Evolutionary conservation across 768 basidiomycete genomes (phyloP), one percentile per base, ranked within the genome.

Genomic region (Mycena alexandri): DNA sequence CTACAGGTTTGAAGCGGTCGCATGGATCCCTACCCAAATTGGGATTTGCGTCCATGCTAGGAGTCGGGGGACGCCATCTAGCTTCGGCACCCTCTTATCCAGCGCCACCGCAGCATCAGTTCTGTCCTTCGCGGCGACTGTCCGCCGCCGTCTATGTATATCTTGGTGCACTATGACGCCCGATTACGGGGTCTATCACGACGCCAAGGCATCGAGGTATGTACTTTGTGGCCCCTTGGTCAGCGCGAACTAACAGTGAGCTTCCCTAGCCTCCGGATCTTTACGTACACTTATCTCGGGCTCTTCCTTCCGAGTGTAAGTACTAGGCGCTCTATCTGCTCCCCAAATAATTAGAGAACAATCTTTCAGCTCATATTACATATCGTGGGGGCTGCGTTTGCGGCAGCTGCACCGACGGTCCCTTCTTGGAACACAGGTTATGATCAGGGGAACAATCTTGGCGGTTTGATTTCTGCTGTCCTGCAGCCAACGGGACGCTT

Each of bases 351-450:
- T 52, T 41, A 38, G 22, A 43, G 29, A 6, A 29, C 6, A 29
- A 82, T 80, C 68, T 82, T 52, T 54, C 78, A 71, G 79, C 84
- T 70, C 79, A 85, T 75, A 21, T 72, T 76, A 59, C 79, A 81
- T 75, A 84, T 89, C 73, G 79, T 93, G 14, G 93, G 93, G 2
- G 91, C 91, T 0, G 90, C 91, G 0, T 89, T 90, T 59, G 87
- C 85, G 2, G 80, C 86, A 13, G 85, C 90, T 19, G 83, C 88
- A 0, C 80, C 86, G 0, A 80, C 74, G 14, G 83, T 91, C 43
- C 85, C 87, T 13, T 76, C 82, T 4, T 93, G 91, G 89, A 72
- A 79, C 2, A 75, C 76, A 0, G 90, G 84, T 1, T 91, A 90
- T 67, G 79, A 83, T 3, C 53, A 77, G 6, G 86, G 83, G 0